phyloP scores from a whole-genome alignment of 768 basidiomycete species.

The Mycena metata region DNA sequence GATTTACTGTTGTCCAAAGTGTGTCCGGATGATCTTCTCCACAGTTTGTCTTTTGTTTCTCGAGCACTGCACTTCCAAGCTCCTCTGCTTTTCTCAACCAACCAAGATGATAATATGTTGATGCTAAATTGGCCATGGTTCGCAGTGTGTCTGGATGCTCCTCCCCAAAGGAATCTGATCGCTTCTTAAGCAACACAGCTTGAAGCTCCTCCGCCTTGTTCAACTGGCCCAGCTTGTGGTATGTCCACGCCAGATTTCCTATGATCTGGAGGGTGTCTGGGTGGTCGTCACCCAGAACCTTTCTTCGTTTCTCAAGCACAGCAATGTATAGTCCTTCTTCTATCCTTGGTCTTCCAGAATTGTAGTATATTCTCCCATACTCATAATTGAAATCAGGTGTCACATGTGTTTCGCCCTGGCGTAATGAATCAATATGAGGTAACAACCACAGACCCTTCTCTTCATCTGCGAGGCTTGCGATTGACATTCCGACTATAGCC shows the following conservation, averaged over 20 bases:
- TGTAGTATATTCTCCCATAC: not conserved
- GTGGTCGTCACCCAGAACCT: no score
- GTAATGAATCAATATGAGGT: conserved; percentile 7
- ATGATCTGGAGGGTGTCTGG: conserved; percentile 15
- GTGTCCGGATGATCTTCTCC: no score
- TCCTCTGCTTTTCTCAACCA: no score
- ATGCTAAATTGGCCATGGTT: no score
- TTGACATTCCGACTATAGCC: conserved; percentile 15
- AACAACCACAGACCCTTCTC: not conserved
- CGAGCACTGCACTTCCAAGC: no score
- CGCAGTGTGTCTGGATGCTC: no score
- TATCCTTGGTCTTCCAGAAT: not conserved
- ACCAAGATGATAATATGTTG: no score
- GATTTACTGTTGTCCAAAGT: not conserved
- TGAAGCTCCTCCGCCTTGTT: conserved; percentile 1
- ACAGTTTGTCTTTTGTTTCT: no score
- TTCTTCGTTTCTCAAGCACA: conserved; percentile 6
- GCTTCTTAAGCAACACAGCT: conserved; percentile 6
- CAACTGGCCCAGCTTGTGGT: not conserved
- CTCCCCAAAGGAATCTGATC: no score
- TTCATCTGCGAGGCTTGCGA: not conserved
- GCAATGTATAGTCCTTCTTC: not conserved
- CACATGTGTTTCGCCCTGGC: not conserved
- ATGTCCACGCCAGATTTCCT: not conserved
- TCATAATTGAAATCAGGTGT: not conserved